Conservation (phyloP, 2,329 filamentous ascomycete species). For the Fusarium sp. region DNA sequence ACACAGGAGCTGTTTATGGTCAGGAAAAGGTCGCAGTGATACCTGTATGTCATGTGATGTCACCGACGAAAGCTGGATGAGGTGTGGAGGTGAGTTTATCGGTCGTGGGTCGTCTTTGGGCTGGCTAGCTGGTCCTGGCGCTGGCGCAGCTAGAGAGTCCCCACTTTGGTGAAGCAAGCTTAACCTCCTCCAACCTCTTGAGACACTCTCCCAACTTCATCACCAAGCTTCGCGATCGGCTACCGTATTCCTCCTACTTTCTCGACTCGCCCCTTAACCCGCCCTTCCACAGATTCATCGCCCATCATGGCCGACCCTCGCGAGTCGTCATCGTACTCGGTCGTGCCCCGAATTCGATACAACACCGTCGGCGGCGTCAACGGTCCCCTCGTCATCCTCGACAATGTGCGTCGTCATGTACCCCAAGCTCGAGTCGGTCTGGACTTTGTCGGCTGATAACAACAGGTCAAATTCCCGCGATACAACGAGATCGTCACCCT, state of each 20-base stretch:
- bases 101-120: conserved; percentile 48
- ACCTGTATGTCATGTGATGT: conserved; percentile 57
- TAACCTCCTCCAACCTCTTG: conserved; percentile 57
- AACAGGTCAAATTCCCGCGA: conserved; percentile 93
- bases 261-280: conserved; percentile 30
- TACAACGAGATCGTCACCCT: conserved; percentile 99
- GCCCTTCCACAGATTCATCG: conserved; percentile 39
- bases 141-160: conserved; percentile 48
- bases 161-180: conserved; percentile 58
- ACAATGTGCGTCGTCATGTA: conserved; percentile 74
- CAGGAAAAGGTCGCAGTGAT: conserved; percentile 3
- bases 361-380: conserved; percentile 99
- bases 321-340: conserved; percentile 71
- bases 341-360: conserved; percentile 81
- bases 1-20: not conserved
- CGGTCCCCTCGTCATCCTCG: conserved; percentile 95
- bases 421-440: conserved; percentile 9
- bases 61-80: conserved; percentile 43
- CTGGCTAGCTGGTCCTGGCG: conserved; percentile 24
- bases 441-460: conserved; percentile 44
- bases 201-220: conserved; percentile 47
- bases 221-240: conserved; percentile 41
- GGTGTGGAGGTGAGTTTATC: conserved; percentile 43
- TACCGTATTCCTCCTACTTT: conserved; percentile 36
- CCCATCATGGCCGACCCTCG: conserved; percentile 68